A percentile compares a stretch with the other conserved stretches of the same genome.
Conservation (phyloP, 2,329 filamentous ascomycete genomes). For the Beauveria bassiana region DNA sequence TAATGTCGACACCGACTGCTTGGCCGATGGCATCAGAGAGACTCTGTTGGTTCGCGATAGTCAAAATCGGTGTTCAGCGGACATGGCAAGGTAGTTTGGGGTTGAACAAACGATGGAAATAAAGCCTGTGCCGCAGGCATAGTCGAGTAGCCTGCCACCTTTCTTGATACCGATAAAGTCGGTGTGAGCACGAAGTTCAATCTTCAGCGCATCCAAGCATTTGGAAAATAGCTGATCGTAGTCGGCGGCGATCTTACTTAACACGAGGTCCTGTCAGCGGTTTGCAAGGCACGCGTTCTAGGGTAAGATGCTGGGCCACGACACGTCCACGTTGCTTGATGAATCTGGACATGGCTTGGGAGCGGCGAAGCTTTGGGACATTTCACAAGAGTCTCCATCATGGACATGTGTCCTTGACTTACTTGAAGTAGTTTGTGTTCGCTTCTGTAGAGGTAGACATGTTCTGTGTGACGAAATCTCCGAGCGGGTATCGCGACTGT, state of each 20-base stretch:
- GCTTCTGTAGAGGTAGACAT: conserved; percentile 26
- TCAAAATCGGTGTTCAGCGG: too few species aligned
- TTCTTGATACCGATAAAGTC: conserved; percentile 52
- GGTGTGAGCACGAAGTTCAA: conserved; percentile 43
- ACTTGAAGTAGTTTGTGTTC: conserved; percentile 38
- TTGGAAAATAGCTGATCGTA: conserved; percentile 47
- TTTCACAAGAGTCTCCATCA: background rate
- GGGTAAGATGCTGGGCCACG: background rate
- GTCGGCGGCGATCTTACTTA: conserved; percentile 23
- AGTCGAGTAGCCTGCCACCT: conserved; percentile 56
- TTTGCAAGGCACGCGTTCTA: background rate
- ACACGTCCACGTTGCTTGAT: too few species aligned
- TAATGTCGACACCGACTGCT: conserved; percentile 62
- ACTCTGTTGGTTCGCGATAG: conserved; percentile 12
- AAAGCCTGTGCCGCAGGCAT: conserved; percentile 66
- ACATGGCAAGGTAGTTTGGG: too few species aligned
- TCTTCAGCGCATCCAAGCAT: conserved; percentile 44
- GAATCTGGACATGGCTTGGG: too few species aligned
- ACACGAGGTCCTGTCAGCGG: background rate
- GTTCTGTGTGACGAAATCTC: conserved; percentile 2
- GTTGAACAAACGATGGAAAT: conserved; percentile 48
- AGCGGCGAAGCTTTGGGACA: background rate
- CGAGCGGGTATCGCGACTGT: background rate
- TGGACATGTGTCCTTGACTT: conserved; percentile 16
- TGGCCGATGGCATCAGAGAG: conserved; percentile 33